Percentiles rank a stretch among this genome's conserved stretches.
phyloP scores from a whole-genome alignment of 1,139 yeast genomes.

The Debaryomyces psychrophilus region DNA sequence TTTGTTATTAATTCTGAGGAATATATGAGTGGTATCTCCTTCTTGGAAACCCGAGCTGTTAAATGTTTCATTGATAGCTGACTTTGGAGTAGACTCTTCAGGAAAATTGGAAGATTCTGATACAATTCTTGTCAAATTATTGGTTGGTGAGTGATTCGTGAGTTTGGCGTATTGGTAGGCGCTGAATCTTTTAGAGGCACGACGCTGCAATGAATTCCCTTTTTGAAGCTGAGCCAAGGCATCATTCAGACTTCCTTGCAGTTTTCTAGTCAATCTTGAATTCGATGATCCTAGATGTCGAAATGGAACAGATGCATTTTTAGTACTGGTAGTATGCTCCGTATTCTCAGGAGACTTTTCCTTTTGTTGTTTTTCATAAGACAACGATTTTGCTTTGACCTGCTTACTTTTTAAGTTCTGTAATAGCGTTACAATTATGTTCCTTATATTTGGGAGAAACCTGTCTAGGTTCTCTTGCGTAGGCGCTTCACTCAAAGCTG shows the following conservation, averaged over 20 bases:
- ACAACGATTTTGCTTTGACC: slow-evolving; percentile 46
- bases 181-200: slow-evolving; percentile 90
- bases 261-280: not conserved
- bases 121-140: slow-evolving; percentile 19
- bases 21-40: slow-evolving; percentile 32
- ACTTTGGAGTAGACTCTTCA: not conserved
- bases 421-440: slow-evolving; percentile 79
- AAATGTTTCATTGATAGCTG: not conserved
- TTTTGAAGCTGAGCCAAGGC: slow-evolving; percentile 79
- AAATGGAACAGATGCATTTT: not conserved
- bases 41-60: slow-evolving; percentile 2
- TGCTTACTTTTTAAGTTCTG: slow-evolving; percentile 85
- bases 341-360: not conserved
- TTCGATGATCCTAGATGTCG: not conserved
- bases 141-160: slow-evolving; percentile 50
- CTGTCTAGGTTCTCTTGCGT: slow-evolving; percentile 80
- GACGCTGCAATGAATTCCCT: slow-evolving; percentile 78
- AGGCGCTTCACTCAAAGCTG: slow-evolving; percentile 84
- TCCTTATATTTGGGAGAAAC: slow-evolving; percentile 83
- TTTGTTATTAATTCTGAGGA: slow-evolving; percentile 57
- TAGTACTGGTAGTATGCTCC: not conserved
- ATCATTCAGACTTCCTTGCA: slow-evolving; percentile 30
- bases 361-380: slow-evolving; percentile 25
- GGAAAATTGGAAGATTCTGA: slow-evolving; percentile 1
- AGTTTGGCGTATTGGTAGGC: slow-evolving; percentile 90